Conservation (phyloP, 148 eudicot species). For the Euryodendron excelsum region DNA sequence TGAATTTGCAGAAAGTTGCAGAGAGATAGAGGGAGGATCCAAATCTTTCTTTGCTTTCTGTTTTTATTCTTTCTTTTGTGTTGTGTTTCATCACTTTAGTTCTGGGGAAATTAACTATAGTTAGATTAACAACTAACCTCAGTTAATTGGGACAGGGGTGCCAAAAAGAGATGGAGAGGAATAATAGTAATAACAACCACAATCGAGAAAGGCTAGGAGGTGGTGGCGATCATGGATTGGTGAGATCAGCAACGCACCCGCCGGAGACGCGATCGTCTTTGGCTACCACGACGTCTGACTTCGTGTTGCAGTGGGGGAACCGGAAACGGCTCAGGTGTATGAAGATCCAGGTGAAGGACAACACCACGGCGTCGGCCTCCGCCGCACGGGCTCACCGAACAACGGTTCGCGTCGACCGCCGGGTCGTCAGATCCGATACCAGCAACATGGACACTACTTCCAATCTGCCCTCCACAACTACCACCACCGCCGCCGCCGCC, state of each 20-base stretch:
- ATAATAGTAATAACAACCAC: constrained; percentile 19
- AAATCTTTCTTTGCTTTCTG: background rate
- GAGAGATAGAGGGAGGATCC: constrained; percentile 1
- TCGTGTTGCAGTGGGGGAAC: constrained; percentile 83
- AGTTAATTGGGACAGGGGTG: constrained; percentile 26
- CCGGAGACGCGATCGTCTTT: constrained; percentile 31
- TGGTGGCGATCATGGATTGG: constrained; percentile 17
- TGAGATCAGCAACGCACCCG: constrained; percentile 26
- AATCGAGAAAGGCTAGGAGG: constrained; percentile 26
- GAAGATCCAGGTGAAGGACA: constrained; percentile 71
- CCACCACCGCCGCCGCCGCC: background rate
- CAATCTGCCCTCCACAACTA: background rate
- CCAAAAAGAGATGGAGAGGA: constrained; percentile 29
- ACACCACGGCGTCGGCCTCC: constrained; percentile 17
- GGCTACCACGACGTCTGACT: constrained; percentile 51
- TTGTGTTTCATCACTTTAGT: too few relatives aligned
- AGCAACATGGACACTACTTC: constrained; percentile 1
- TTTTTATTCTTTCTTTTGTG: background rate
- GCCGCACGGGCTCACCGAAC: constrained; percentile 33
- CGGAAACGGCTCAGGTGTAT: constrained; percentile 74
- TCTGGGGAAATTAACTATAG: constrained; percentile 22
- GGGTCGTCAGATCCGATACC: constrained; percentile 46
- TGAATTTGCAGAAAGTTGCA: constrained; percentile 1
- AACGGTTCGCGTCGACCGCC: constrained; percentile 55
- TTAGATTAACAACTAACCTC: constrained; percentile 15